These are phyloP conservation scores for Knufia petricola DNA, from an alignment of 2,329 filamentous ascomycete species.

Conservation along the genomic window DNA sequence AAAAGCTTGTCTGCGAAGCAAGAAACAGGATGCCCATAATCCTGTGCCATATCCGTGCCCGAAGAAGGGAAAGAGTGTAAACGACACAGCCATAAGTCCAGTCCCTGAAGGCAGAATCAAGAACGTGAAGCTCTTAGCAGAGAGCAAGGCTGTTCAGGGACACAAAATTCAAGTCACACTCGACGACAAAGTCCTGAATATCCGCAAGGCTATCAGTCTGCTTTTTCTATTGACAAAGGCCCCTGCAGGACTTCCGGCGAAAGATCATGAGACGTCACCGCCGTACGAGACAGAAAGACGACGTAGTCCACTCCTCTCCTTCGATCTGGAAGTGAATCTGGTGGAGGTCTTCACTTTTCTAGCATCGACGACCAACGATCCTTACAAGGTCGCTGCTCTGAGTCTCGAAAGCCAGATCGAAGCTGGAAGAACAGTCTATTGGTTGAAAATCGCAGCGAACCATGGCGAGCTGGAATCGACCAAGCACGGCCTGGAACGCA, in stretches of 20 bases:
- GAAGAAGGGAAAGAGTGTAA: too few species aligned
- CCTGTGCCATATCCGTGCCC: too few species aligned
- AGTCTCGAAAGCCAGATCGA: background rate
- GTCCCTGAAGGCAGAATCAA: too few species aligned
- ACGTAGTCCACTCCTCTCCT: background rate
- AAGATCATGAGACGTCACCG: too few species aligned
- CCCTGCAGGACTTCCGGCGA: background rate
- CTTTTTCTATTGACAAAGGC: background rate
- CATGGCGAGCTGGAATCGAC: background rate
- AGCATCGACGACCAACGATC: background rate
- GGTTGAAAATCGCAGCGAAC: conserved; percentile 1
- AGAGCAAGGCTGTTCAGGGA: too few species aligned
- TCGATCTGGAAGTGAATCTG: background rate
- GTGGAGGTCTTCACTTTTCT: background rate
- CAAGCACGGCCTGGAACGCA: background rate
- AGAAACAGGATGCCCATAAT: too few species aligned
- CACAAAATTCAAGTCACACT: too few species aligned
- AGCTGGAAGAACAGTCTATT: background rate
- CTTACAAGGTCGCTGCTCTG: background rate
- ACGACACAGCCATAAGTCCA: too few species aligned
- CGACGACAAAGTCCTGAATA: background rate
- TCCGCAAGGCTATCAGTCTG: conserved; percentile 2
- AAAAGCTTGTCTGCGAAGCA: too few species aligned
- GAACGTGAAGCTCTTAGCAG: too few species aligned
- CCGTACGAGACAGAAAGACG: background rate